These are phyloP conservation scores for Lepidium sativum DNA, from an alignment of 345 rosid species.

Conservation along the genomic window DNA sequence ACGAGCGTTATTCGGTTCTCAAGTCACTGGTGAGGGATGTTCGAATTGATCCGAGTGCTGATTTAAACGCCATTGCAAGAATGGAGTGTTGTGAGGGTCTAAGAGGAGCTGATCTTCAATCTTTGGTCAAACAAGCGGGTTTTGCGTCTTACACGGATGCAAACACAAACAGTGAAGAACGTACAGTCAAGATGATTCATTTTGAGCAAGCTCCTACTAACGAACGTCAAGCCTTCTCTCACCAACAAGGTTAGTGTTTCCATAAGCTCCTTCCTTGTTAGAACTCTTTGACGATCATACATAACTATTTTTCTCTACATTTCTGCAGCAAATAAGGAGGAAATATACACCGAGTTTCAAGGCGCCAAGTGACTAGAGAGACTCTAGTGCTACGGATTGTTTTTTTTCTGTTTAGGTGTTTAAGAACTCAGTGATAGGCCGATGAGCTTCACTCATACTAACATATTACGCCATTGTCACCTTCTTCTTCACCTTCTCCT, in stretches of 20 bases:
- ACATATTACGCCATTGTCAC: no score
- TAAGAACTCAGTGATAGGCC: no score
- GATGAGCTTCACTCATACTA: no score
- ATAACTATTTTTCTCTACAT: no score
- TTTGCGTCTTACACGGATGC: background rate
- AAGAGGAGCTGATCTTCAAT: background rate
- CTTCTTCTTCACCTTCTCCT: no score
- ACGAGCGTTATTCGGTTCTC: slow-evolving; percentile 39
- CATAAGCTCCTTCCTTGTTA: no score
- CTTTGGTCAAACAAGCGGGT: background rate
- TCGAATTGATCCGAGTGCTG: slow-evolving; percentile 44
- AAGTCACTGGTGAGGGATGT: slow-evolving; percentile 41
- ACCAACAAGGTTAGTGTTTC: background rate
- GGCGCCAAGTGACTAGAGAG: no score
- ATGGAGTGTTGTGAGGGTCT: slow-evolving; percentile 38
- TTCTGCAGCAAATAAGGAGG: no score
- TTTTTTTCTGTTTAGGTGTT: no score
- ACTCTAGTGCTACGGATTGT: no score
- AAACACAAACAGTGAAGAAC: background rate
- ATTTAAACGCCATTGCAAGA: slow-evolving; percentile 40
- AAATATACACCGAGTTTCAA: no score
- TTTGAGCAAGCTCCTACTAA: background rate
- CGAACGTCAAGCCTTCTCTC: background rate
- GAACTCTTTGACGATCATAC: no score
- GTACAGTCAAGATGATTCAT: background rate